Evolutionary conservation across 345 rosid genomes (phyloP).

Genomic region (Eucalyptus cladocalyx): DNA sequence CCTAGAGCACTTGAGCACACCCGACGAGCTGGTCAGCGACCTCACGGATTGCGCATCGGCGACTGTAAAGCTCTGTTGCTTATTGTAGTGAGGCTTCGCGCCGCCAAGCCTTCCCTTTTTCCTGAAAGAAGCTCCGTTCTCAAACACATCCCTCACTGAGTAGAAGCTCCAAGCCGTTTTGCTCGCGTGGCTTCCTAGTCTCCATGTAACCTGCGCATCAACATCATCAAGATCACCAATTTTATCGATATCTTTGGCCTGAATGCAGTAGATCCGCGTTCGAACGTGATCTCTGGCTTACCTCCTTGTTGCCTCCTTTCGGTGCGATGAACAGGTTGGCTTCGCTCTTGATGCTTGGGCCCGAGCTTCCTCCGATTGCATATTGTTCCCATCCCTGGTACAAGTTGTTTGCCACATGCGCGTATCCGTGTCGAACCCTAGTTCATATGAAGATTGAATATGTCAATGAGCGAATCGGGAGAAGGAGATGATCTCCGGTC

Average conservation of each 20-base stretch:
- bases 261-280: background rate
- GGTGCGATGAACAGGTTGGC: conserved; percentile 65
- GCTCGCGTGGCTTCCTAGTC: conserved; percentile 7
- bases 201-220: conserved; percentile 38
- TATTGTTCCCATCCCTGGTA: conserved; percentile 78
- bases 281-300: background rate
- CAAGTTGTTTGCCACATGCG: conserved; percentile 62
- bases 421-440: conserved; percentile 66
- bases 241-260: background rate
- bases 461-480: background rate
- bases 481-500: background rate
- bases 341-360: conserved; percentile 69
- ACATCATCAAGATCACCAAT: background rate
- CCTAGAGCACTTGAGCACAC: conserved; percentile 31
- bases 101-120: conserved; percentile 19
- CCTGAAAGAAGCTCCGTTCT: conserved; percentile 51
- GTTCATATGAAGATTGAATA: background rate
- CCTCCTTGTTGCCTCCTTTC: conserved; percentile 32
- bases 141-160: conserved; percentile 37
- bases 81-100: conserved; percentile 33
- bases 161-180: conserved; percentile 42
- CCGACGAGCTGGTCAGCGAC: conserved; percentile 36
- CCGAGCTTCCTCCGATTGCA: conserved; percentile 81
- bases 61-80: conserved; percentile 28
- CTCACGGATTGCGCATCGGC: conserved; percentile 23